Evolutionary conservation across 1,284 basidiomycete genomes (phyloP).

Genomic region (Stygiomarasmius scandens): DNA sequence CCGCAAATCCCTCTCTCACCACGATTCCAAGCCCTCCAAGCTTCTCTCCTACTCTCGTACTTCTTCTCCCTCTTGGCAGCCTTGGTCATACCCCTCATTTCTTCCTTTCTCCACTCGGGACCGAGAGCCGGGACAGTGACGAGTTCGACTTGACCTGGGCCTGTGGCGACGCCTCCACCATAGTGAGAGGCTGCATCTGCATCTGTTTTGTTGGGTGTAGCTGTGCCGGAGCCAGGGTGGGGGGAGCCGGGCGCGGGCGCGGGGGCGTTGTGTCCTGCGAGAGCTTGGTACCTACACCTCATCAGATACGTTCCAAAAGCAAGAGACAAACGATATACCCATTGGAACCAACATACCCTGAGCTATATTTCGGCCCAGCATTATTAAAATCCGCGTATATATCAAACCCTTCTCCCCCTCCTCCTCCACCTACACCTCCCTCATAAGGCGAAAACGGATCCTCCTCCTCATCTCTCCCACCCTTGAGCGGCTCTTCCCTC

Average conservation of each 20-base stretch:
- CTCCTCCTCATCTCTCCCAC: conserved; percentile 64
- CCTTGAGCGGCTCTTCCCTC: conserved; percentile 73
- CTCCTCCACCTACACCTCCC: conserved; percentile 4
- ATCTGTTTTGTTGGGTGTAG: conserved; percentile 23
- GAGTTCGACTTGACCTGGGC: conserved; percentile 74
- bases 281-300: conserved; percentile 14
- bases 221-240: conserved; percentile 11
- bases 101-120: conserved; percentile 81
- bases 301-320: no score
- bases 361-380: conserved; percentile 76
- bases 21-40: conserved; percentile 72
- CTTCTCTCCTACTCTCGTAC: conserved; percentile 54
- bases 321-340: no score
- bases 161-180: conserved; percentile 22
- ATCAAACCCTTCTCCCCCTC: conserved; percentile 68
- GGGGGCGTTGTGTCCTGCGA: neutral
- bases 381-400: conserved; percentile 94
- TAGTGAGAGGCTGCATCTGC: conserved; percentile 35
- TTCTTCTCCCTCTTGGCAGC: conserved; percentile 63
- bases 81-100: conserved; percentile 76
- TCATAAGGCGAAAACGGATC: neutral
- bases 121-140: conserved; percentile 88
- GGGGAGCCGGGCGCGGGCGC: neutral
- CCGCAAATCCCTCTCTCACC: conserved; percentile 79
- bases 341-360: conserved; percentile 20